Conservation (phyloP, 176 grass and related monocot species). For the Raddia distichophylla region DNA sequence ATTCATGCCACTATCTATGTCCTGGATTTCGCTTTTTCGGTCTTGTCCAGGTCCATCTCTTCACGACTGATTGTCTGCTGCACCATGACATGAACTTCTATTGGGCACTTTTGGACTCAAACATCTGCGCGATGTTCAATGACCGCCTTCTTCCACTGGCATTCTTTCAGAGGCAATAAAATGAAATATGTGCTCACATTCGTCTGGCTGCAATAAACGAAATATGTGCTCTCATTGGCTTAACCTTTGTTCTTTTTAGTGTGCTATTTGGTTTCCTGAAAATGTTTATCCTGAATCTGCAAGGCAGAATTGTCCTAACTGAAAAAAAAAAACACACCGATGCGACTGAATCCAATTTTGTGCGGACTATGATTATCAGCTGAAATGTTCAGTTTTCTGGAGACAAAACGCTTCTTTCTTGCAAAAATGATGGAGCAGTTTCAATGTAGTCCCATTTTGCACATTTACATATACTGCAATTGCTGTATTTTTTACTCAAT, state of each 20-base stretch:
- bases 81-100: not conserved
- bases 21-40: not conserved
- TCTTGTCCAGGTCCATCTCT: not conserved
- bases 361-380: not conserved
- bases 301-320: not conserved
- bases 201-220: not conserved
- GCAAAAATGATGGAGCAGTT: not conserved
- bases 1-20: not conserved
- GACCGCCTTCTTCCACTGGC: not conserved
- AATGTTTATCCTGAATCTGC: not conserved
- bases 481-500: constrained; percentile 24
- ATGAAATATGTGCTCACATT: not conserved
- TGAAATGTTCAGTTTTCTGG: not conserved
- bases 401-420: constrained; percentile 6
- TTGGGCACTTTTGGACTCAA: not conserved
- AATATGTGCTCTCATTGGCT: not conserved
- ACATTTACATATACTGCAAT: not conserved
- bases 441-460: not conserved
- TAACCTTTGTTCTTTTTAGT: not conserved
- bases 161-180: not conserved
- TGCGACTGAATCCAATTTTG: not conserved
- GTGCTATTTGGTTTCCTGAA: not conserved
- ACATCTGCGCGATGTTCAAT: not conserved
- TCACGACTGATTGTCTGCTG: not conserved
- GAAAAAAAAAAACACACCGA: not conserved